These are phyloP conservation scores for Hirschioporus abietinus DNA, from an alignment of 768 basidiomycete genomes.

Conservation along the genomic window DNA sequence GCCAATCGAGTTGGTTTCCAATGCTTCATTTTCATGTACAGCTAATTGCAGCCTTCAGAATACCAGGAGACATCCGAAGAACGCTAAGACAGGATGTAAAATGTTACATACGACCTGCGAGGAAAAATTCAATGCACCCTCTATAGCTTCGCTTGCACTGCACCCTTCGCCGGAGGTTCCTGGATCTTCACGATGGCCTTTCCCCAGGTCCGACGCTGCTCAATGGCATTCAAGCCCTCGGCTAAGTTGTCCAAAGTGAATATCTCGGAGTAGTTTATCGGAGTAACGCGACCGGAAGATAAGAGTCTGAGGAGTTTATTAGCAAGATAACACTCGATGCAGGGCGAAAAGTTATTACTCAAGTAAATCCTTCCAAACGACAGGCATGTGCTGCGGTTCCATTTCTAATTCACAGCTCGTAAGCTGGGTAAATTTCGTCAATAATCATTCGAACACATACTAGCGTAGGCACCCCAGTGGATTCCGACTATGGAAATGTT, in stretches of 20 bases:
- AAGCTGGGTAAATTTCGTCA: background rate
- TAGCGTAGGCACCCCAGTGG: slow-evolving; percentile 78
- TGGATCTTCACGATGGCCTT: slow-evolving; percentile 71
- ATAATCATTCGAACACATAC: slow-evolving; percentile 36
- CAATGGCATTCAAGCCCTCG: slow-evolving; percentile 70
- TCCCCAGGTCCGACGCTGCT: slow-evolving; percentile 86
- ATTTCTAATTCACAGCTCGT: slow-evolving; percentile 36
- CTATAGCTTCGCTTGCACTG: background rate
- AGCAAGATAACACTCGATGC: background rate
- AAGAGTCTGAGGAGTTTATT: slow-evolving; percentile 49
- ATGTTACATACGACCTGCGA: background rate
- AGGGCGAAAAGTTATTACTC: slow-evolving; percentile 33
- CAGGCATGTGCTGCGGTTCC: slow-evolving; percentile 57
- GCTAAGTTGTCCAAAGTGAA: slow-evolving; percentile 64
- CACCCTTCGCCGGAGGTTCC: slow-evolving; percentile 19
- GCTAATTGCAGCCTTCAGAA: background rate
- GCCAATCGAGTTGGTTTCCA: background rate
- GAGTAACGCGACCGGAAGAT: slow-evolving; percentile 54
- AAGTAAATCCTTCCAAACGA: slow-evolving; percentile 71
- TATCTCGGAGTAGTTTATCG: slow-evolving; percentile 63
- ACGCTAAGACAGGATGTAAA: background rate
- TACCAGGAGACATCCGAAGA: background rate
- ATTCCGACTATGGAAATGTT: slow-evolving; percentile 81
- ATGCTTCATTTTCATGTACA: background rate
- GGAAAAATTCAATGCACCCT: background rate